A percentile compares a stretch with the other conserved stretches of the same genome.
phyloP scores from a whole-genome alignment of 75 land plant genomes.

The Ceratopteris richardii region DNA sequence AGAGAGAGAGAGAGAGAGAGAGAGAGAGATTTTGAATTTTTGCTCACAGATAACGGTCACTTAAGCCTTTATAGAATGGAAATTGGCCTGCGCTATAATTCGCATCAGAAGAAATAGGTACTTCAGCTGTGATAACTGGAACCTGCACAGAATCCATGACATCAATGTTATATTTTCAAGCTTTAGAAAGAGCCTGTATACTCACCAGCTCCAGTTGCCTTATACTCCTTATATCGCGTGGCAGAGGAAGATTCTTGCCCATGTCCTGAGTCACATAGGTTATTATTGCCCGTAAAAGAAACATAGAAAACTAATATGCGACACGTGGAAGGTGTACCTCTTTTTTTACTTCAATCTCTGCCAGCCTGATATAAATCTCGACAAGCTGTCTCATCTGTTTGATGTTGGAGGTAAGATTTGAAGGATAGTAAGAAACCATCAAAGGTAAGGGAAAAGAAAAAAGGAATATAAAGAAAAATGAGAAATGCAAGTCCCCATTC shows the following conservation, averaged over 20 bases:
- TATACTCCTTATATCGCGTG: constrained; percentile 84
- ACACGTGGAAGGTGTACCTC: constrained; percentile 42
- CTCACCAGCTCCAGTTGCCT: constrained; percentile 86
- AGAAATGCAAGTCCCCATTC: too few species aligned
- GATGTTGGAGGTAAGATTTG: background rate
- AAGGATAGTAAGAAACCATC: too few species aligned
- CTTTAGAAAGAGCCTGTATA: constrained; percentile 2
- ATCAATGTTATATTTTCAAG: background rate
- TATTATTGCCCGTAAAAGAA: too few species aligned
- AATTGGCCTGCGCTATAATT: constrained; percentile 69
- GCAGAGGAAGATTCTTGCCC: constrained; percentile 58
- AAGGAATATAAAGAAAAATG: too few species aligned
- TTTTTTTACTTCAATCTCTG: constrained; percentile 82
- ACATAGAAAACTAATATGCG: too few species aligned
- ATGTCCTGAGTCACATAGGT: constrained; percentile 62
- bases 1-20: too few species aligned
- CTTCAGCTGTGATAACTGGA: constrained; percentile 78
- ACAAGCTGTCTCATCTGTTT: constrained; percentile 89
- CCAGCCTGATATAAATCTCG: constrained; percentile 90
- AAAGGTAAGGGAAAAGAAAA: too few species aligned
- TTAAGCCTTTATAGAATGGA: constrained; percentile 69
- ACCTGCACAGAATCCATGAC: constrained; percentile 41
- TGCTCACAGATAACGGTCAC: constrained; percentile 60
- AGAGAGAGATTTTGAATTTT: too few species aligned
- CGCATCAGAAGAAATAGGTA: constrained; percentile 75